Percentiles rank a stretch among this genome's conserved stretches.
Conservation (phyloP, 345 rosid species). For the Eucalyptus sp. region DNA sequence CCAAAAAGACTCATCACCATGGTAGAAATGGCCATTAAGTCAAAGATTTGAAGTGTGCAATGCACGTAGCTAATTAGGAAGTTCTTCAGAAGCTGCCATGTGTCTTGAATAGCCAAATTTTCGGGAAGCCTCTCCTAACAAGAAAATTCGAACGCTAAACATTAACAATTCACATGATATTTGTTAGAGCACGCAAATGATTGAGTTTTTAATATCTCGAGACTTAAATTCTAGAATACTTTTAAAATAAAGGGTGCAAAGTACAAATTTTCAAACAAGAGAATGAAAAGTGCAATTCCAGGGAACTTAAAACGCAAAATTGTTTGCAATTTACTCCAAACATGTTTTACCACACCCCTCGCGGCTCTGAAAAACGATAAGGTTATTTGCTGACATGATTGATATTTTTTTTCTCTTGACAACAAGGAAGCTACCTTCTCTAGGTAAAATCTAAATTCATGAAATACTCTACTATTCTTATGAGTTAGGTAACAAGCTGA, state of each 20-base stretch:
- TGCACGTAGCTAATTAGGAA: background rate
- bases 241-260: background rate
- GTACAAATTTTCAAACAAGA: background rate
- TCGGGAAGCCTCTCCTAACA: background rate
- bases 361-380: fast-evolving
- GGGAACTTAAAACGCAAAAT: background rate
- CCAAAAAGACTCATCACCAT: background rate
- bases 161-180: fast-evolving
- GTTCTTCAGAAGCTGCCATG: background rate
- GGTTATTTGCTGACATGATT: fast-evolving
- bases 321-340: fast-evolving
- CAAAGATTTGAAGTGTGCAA: background rate
- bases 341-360: fast-evolving
- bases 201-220: fast-evolving
- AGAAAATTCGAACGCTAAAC: fast-evolving
- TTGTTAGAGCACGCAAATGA: fast-evolving
- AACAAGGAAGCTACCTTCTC: background rate
- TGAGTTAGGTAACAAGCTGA: background rate
- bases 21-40: background rate
- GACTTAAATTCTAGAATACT: background rate
- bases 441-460: background rate
- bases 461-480: background rate
- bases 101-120: background rate
- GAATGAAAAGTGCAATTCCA: background rate
- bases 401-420: background rate